Evolutionary conservation across 306 rosid species (phyloP), one percentile per base, ranked within the genome.

Genomic region (Fagus sylvatica): DNA sequence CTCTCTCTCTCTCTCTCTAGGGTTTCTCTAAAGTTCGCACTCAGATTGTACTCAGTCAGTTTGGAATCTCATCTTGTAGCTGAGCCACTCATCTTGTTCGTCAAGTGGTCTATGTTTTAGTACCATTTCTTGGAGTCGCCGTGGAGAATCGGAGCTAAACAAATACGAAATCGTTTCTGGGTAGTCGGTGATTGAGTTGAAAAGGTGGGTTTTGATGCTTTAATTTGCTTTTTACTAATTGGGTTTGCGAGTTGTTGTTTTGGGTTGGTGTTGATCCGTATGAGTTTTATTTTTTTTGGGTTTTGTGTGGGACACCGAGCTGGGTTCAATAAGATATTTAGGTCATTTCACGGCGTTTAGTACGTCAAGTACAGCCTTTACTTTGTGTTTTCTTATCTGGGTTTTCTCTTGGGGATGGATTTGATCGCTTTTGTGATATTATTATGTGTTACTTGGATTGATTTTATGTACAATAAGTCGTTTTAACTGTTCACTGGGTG

Each of bases 1-100:
- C 62, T 86, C 83, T 86, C 88, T 86, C 86, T 57, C 16, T 75
- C 79, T 85, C 87, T 87, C 90, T 89, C 90, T 96, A 95, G 98
- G 96, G 92, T 91, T 96, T 87, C 75, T 57, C 64, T 40, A 60
- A 79, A 75, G 22, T 84, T 88, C 96, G 89, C 93, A 81, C 88
- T 78, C 82, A 73, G 90, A 85, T 87, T 89, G 66, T 78, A 74
- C 70, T 53, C 68, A 2, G 55, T 34, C 55, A 16, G 80, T 83
- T 70, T 72, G 49, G 83, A 86, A 86, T 89, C 91, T 53, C 19
- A 76, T 54, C 85, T 55, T 79, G 7, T 22, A 77, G 84, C 84
- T 84, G 10, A 62, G 78, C 68, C 54, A 1, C 3, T 12, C 76
- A 39, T 28, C 74, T 73, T 78, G 69, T 74, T 82, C 69, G 39